These are phyloP conservation scores for Aspergillus tubingensis DNA, from an alignment of 2,329 filamentous ascomycete species.

Conservation along the genomic window DNA sequence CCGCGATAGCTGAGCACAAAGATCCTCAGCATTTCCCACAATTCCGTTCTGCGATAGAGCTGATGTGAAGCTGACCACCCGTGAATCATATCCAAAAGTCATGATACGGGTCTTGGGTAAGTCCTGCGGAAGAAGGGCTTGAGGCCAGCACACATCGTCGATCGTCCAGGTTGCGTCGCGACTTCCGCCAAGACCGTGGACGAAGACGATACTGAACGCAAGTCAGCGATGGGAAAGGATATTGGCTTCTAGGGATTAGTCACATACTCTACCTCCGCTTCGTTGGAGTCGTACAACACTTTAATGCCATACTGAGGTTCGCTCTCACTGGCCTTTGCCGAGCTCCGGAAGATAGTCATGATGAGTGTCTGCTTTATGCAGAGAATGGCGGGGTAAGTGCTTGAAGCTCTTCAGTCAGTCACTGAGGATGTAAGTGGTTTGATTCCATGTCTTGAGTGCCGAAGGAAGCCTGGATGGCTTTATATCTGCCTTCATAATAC, in stretches of 20 bases:
- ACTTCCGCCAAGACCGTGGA: neutral
- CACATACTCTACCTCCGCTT: neutral
- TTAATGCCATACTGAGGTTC: neutral
- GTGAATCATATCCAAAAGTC: neutral
- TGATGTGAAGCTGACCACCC: neutral
- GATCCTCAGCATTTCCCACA: neutral
- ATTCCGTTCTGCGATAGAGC: neutral
- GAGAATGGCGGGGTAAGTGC: no score
- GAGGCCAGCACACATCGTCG: neutral
- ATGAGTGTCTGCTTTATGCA: neutral
- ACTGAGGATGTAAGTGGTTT: no score
- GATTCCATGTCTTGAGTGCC: no score
- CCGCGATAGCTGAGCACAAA: neutral
- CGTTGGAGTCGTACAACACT: neutral
- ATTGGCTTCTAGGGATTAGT: no score
- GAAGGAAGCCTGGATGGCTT: no score
- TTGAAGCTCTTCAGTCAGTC: no score
- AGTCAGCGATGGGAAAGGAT: no score
- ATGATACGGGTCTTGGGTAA: neutral
- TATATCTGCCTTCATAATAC: no score
- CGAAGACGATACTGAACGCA: neutral
- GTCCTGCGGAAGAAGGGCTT: neutral
- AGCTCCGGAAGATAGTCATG: neutral
- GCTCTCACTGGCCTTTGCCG: neutral
- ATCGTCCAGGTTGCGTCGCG: neutral